Percentiles rank a stretch among this genome's conserved stretches.
Evolutionary conservation across 495 filamentous ascomycete genomes (phyloP).

Genomic region (Aspergillus heteromorphus): DNA sequence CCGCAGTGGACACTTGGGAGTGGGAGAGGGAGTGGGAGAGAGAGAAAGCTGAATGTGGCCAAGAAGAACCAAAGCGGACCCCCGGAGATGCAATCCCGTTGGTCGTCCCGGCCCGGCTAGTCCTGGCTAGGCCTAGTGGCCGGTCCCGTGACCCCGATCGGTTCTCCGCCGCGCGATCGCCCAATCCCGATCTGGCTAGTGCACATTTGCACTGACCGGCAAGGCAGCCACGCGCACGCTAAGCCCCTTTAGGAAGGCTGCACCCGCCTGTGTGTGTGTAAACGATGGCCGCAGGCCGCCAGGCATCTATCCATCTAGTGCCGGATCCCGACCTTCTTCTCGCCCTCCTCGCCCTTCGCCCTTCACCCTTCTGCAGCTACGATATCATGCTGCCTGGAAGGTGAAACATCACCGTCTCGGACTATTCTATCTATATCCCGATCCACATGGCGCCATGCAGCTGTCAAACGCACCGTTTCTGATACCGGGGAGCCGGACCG

Average conservation of each 20-base stretch:
- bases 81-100: background rate
- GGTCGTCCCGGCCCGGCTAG: background rate
- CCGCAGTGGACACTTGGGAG: background rate
- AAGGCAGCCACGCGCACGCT: background rate
- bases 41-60: background rate
- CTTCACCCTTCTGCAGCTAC: no score
- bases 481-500: no score
- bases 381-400: no score
- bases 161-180: background rate
- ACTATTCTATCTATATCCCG: no score
- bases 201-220: background rate
- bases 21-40: background rate
- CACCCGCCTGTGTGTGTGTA: background rate
- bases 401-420: no score
- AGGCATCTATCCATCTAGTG: no score
- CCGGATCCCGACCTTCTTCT: no score
- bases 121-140: background rate
- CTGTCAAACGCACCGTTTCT: no score
- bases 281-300: no score
- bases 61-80: background rate
- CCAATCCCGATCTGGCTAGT: background rate
- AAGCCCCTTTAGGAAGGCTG: background rate
- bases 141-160: background rate
- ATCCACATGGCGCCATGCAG: no score
- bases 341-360: no score